Base-by-base conservation (phyloP, 306 rosid species). In the Trifolium repens region DNA sequence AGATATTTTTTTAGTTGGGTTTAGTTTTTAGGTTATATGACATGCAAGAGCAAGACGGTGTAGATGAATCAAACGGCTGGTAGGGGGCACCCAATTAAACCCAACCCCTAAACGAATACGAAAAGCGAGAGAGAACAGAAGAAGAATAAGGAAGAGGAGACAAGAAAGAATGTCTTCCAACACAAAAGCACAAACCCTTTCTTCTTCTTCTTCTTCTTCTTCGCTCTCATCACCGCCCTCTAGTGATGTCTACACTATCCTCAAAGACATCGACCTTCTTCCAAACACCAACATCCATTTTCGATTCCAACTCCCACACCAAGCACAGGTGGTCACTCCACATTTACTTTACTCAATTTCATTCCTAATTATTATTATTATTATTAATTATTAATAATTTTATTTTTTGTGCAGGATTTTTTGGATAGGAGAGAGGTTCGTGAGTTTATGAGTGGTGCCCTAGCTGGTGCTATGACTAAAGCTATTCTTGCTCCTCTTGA, bases 391-490 rank as follows among this genome's bases (percentile, higher is more conserved):
- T 49, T 49, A 22, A 22, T 8, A 4, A 1, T 27, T 1, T 13
- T 22, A 22, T 22, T n/a, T 5, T 13, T 8, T 10, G 8, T 66
- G 76, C 89, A 94, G 98, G 91, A 83, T 15, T 74, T 90, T 57
- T 63, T 88, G 2, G 84, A 74, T 81, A 89, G 85, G 24, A 85
- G 96, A 81, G 98, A 91, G 87, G 96, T 80, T 72, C 87, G 89
- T 3, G 98, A 94, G 87, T 94, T 94, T 83, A 77, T 89, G 32
- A 94, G 98, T 60, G 97, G 93, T 32, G 97, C 97, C 37, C 79
- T 94, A 52, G 96, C 98, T 60, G 98, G 97, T 78, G 97, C 97
- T 17, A 94, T 94, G 98, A 91, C 98, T 10, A 94, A 94, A 84
- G 97, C 97, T 71, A 78, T 91, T 24, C 98, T 94, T 85, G 98